Base-by-base conservation (phyloP, 2,329 filamentous ascomycete genomes). In the Ophiostoma ulmi region DNA sequence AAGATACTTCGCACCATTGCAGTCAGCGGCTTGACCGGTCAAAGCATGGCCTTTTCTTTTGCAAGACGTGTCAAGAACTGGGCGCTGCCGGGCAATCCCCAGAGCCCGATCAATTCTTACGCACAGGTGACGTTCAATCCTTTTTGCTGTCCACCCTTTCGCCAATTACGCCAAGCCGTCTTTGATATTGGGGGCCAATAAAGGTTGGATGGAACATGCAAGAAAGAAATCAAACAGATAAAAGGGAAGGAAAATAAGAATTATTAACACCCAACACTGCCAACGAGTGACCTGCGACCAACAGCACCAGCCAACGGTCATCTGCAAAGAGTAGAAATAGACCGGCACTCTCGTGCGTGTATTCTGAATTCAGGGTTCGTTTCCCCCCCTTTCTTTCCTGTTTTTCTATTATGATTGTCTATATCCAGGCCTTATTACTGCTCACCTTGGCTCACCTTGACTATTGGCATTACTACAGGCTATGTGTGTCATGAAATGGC, bases 281-380 rank as follows among this genome's bases (percentile, higher is more conserved):
- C 52, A 58, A 31, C 52, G 17, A 58, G 52, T 58, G 11, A 14
- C 31, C 31, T 31, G 31, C 31, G 31, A 31, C 52, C 52, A 58
- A 58, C 52, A 58, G 22, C 10, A 58, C 17, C 39, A 55, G 52
- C 52, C n/a, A 58, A 58, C 52, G 52, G 52, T 13, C 52, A 22
- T 58, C 52, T 58, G 52, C 26, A 58, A 58, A 58, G 52, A 58
- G 52, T 58, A 58, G 52, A 26, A 58, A 26, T 58, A 58, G 52
- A 58, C 52, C n/a, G 52, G n/a, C 22, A 58, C 11, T 13, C 3
- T 17, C 39, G n/a, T 10, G 11, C 52, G 8, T 48, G 44, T 48
- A 48, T 20, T 44, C 31, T 31, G 31, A 0, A 31, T 31, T 55
- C 48, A 55, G 14, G 14, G 44, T 17, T n/a, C 38, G 14, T 3